These are phyloP conservation scores for Zygosaccharomyces rouxii DNA, from an alignment of 805 yeast genomes.

Conservation along the genomic window DNA sequence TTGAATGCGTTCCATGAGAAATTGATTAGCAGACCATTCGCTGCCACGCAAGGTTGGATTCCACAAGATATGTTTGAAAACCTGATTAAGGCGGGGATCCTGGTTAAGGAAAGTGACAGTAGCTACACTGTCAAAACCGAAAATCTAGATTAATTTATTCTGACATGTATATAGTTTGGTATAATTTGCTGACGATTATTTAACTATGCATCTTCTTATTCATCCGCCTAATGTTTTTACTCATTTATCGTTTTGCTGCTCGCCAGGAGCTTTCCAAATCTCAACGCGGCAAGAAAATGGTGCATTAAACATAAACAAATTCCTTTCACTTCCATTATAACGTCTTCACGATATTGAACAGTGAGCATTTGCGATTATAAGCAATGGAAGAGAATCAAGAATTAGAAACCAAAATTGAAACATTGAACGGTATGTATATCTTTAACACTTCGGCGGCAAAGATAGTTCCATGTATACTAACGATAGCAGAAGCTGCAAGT, in stretches of 20 bases:
- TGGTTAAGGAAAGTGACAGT: conserved; percentile 58
- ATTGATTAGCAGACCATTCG: conserved; percentile 69
- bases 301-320: too few relatives aligned
- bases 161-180: conserved; percentile 1
- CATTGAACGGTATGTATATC: conserved; percentile 21
- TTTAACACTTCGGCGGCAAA: conserved; percentile 3
- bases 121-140: conserved; percentile 38
- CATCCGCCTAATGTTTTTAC: not conserved
- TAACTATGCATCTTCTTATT: not conserved
- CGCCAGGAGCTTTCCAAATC: too few relatives aligned
- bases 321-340: too few relatives aligned
- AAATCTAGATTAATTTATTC: conserved; percentile 37
- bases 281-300: too few relatives aligned
- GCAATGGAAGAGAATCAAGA: conserved; percentile 20
- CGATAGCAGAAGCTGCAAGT: conserved; percentile 17
- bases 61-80: conserved; percentile 88
- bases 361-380: not conserved
- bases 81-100: conserved; percentile 60
- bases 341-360: too few relatives aligned
- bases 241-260: not conserved
- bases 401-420: conserved; percentile 17
- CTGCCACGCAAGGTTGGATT: conserved; percentile 91
- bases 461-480: conserved; percentile 1
- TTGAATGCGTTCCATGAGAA: conserved; percentile 66
- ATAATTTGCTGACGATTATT: not conserved